Percentiles rank a stretch among this genome's conserved stretches.
These are phyloP conservation scores for Boletus pseudo-olivaceus DNA, from an alignment of 768 basidiomycete species.

Conservation along the genomic window DNA sequence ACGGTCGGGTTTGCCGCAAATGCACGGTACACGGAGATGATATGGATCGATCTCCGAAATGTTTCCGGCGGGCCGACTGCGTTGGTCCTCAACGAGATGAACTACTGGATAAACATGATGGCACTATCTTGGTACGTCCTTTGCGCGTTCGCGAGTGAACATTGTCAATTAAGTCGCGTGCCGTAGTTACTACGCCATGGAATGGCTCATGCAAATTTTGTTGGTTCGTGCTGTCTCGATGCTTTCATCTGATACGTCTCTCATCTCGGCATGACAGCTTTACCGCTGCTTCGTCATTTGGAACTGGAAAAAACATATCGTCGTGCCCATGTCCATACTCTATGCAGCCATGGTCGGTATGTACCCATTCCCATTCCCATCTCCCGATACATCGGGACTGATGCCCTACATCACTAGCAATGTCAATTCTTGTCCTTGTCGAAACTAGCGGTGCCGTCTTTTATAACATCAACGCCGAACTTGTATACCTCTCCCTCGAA, in stretches of 20 bases:
- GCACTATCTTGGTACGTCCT: constrained; percentile 16
- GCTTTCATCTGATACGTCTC: not conserved
- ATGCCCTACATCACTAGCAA: constrained; percentile 1
- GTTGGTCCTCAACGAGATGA: constrained; percentile 10
- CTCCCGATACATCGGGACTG: not conserved
- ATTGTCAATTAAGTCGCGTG: not conserved
- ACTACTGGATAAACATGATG: constrained; percentile 20
- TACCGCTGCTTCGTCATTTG: constrained; percentile 18
- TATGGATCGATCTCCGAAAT: constrained; percentile 32
- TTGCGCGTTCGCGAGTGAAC: not conserved
- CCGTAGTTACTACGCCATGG: constrained; percentile 25
- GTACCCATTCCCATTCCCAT: not conserved
- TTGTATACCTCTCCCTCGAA: constrained; percentile 30
- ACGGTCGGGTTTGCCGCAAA: constrained; percentile 26
- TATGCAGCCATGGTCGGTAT: constrained; percentile 15
- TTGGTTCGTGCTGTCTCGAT: constrained; percentile 8
- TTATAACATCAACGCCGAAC: constrained; percentile 17
- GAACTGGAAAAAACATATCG: constrained; percentile 10
- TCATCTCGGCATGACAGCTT: constrained; percentile 4
- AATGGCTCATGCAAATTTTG: constrained; percentile 29
- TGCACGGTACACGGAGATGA: constrained; percentile 28
- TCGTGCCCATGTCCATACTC: constrained; percentile 13
- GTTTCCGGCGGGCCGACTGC: constrained; percentile 12
- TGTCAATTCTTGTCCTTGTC: constrained; percentile 15
- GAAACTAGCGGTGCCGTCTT: constrained; percentile 10